Evolutionary conservation across 2,329 filamentous ascomycete genomes (phyloP), one percentile per base, ranked within the genome.

Genomic region (Microsporum ferrugineum): DNA sequence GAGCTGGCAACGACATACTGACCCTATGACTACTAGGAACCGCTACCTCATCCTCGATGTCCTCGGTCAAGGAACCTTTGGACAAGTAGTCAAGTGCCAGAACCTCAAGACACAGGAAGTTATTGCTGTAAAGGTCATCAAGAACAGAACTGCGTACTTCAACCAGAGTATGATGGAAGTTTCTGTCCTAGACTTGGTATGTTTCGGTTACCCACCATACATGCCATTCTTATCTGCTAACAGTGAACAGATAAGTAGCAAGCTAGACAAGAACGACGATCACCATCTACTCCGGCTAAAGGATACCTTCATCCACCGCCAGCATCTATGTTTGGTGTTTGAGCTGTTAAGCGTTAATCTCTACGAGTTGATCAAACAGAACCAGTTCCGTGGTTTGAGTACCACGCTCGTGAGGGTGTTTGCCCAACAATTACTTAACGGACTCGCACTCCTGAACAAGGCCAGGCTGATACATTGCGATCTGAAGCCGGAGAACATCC

Each of bases 111-210:
- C 94, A 0, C 91, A 96, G 73, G 94, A 99, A 76, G 94, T 99
- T 43, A 94, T 99, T 51, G 94, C 94, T 2, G 94, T 99, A 67
- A 99, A 99, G 77, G 94, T 99, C 60, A 94, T 99, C 78, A 99
- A 99, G 78, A 99, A 99, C 75, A 87, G 92, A 69, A 99, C 94
- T 1, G 94, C 94, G 41, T 99, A 99, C 75, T 99, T 99, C 79
- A 99, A 99, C 72, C 94, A 99, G 75, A 97, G 94, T 75, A 99
- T 99, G 94, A 99, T 99, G 94, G 94, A 99, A 73, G 94, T 99
- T 36, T 99, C 94, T 1, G 94, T 99, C 29, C 80, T 99, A 62
- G 94, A 99, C 75, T 73, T 99, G 80, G 90, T 95, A 80, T 62
- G 84, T 68, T 59, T 3, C 34, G 14, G 2, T 1, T 5, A 36